Evolutionary conservation across 768 basidiomycete genomes (phyloP).

Genomic region (Kwoniella mangroviensis): DNA sequence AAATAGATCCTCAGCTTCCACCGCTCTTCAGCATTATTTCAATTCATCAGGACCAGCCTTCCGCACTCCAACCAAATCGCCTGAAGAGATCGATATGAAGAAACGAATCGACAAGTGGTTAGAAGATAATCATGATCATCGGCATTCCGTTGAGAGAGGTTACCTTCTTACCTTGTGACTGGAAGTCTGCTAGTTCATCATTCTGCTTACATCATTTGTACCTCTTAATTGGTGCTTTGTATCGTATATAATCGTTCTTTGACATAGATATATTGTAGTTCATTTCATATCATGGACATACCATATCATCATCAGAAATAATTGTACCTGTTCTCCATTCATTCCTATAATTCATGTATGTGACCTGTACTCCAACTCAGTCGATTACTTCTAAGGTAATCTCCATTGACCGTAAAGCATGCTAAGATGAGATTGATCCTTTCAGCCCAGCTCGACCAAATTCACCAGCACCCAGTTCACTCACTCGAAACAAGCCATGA

Average conservation of each 20-base stretch:
- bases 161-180: neutral
- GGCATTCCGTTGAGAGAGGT: neutral
- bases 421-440: neutral
- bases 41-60: neutral
- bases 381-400: slow-evolving; percentile 12
- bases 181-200: neutral
- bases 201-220: neutral
- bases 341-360: neutral
- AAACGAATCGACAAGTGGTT: neutral
- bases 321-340: neutral
- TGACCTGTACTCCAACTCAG: neutral
- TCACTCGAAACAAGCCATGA: slow-evolving; percentile 78
- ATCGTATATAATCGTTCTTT: neutral
- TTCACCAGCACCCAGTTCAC: slow-evolving; percentile 12
- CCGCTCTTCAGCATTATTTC: neutral
- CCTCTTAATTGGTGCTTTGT: neutral
- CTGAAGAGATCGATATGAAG: neutral
- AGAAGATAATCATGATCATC: neutral
- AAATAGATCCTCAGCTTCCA: neutral
- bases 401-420: slow-evolving; percentile 21
- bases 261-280: neutral
- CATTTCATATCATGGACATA: neutral
- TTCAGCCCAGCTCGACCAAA: no score
- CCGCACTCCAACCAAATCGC: neutral
- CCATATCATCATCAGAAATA: neutral